Percentiles rank a stretch among this genome's conserved stretches.
These are phyloP conservation scores for Musa acuminata DNA, from an alignment of 176 grass and related monocot species.

Conservation along the genomic window DNA sequence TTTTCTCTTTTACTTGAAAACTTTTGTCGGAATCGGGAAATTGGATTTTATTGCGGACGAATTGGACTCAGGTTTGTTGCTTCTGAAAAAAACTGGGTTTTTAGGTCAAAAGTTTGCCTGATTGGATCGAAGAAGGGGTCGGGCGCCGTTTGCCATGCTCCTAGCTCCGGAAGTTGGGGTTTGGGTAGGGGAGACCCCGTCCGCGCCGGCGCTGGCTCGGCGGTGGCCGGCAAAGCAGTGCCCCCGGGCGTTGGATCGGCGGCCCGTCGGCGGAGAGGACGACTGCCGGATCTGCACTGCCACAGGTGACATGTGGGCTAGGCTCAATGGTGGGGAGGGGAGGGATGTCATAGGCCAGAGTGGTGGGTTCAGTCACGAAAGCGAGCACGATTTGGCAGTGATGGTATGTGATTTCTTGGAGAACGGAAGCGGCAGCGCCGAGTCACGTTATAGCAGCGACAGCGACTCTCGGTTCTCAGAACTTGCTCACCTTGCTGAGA, in stretches of 20 bases:
- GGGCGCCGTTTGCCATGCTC: constrained; percentile 36
- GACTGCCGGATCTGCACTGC: constrained; percentile 33
- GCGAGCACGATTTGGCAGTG: constrained; percentile 63
- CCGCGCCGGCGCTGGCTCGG: constrained; percentile 14
- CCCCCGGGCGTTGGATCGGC: constrained; percentile 28
- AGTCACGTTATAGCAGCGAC: constrained; percentile 78
- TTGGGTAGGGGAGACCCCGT: constrained; percentile 32
- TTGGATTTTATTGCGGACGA: not conserved
- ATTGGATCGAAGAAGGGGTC: not conserved
- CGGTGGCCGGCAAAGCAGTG: constrained; percentile 27
- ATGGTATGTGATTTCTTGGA: constrained; percentile 92
- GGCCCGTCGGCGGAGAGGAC: constrained; percentile 15
- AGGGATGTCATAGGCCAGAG: constrained; percentile 15
- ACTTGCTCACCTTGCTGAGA: constrained; percentile 70
- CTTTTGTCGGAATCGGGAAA: too few species aligned
- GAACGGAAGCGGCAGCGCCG: constrained; percentile 43
- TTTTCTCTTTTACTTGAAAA: not conserved
- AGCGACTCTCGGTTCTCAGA: constrained; percentile 56
- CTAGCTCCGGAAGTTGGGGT: constrained; percentile 55
- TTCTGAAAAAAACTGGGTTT: not conserved
- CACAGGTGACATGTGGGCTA: not conserved
- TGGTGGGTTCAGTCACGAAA: constrained; percentile 59
- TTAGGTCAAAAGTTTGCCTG: not conserved
- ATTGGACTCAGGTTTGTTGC: too few species aligned
- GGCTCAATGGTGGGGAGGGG: too few species aligned